Evolutionary conservation across 345 rosid genomes (phyloP).

Genomic region (Arabidopsis thaliana): DNA sequence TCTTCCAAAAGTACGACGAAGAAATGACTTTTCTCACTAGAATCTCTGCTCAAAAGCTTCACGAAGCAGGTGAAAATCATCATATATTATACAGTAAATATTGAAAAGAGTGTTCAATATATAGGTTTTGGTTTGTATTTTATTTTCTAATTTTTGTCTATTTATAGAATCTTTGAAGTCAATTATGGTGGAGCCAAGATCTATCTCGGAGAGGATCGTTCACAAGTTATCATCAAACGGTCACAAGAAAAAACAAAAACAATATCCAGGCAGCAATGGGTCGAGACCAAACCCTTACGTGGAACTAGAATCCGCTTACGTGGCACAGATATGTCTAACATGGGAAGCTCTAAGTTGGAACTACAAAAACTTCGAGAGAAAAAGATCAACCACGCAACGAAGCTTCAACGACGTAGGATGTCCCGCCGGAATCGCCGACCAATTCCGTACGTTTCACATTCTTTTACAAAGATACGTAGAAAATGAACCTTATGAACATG

Average conservation of each 20-base stretch:
- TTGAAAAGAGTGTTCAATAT: neutral
- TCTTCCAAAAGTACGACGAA: constrained; percentile 95
- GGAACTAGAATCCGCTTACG: constrained; percentile 87
- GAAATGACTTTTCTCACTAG: constrained; percentile 90
- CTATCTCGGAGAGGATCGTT: constrained; percentile 86
- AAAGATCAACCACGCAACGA: constrained; percentile 50
- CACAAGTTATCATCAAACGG: constrained; percentile 65
- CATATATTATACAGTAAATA: neutral
- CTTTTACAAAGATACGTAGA: constrained; percentile 86
- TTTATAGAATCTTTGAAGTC: constrained; percentile 80
- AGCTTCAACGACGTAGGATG: constrained; percentile 68
- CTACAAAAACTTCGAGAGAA: constrained; percentile 79
- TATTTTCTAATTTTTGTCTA: neutral
- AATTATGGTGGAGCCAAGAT: constrained; percentile 80
- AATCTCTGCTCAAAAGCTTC: constrained; percentile 88
- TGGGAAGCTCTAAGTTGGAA: constrained; percentile 99
- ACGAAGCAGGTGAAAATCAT: constrained; percentile 73
- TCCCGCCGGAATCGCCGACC: constrained; percentile 80
- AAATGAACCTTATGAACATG: constrained; percentile 97
- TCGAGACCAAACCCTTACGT: constrained; percentile 80
- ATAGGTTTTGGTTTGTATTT: neutral
- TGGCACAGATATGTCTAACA: constrained; percentile 89
- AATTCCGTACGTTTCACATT: constrained; percentile 93
- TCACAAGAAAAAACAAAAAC: constrained; percentile 50
- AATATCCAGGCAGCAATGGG: constrained; percentile 39